Percentiles rank a stretch among this genome's conserved stretches.
phyloP scores from a whole-genome alignment of 176 grass and related monocot species.

The Lolium perenne region DNA sequence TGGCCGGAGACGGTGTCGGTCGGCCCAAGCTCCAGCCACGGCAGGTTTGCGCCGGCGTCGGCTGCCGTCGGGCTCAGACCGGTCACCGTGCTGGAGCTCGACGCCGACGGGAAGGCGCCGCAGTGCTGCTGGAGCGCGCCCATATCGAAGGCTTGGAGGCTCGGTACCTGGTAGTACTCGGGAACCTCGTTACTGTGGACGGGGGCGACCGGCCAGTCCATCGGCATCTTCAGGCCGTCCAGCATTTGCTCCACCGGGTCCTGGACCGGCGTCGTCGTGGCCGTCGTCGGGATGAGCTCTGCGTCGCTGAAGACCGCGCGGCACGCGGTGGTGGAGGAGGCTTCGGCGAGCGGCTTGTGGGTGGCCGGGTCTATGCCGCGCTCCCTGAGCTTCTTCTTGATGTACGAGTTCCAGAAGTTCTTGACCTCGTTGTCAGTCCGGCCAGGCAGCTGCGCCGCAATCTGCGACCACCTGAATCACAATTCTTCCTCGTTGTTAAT shows the following conservation, averaged over 20 bases:
- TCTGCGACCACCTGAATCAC: constrained; percentile 73
- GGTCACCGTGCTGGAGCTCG: constrained; percentile 53
- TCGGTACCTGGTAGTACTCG: constrained; percentile 32
- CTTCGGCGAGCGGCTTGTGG: constrained; percentile 56
- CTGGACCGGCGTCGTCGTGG: not conserved
- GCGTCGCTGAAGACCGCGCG: constrained; percentile 39
- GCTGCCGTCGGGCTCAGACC: constrained; percentile 11
- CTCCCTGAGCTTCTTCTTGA: constrained; percentile 76
- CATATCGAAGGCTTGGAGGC: constrained; percentile 43
- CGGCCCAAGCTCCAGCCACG: constrained; percentile 46
- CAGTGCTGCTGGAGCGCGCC: constrained; percentile 45
- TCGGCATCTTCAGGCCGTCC: constrained; percentile 31
- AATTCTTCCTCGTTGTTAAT: not conserved
- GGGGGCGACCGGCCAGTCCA: constrained; percentile 21
- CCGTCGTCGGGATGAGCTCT: constrained; percentile 35
- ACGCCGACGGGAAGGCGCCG: constrained; percentile 31
- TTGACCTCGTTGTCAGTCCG: constrained; percentile 98
- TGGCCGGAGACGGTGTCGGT: constrained; percentile 27
- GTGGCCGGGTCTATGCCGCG: constrained; percentile 78
- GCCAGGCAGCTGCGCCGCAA: constrained; percentile 82
- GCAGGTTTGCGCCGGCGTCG: constrained; percentile 16
- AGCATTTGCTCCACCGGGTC: constrained; percentile 6
- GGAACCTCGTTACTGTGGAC: not conserved
- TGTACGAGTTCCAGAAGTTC: constrained; percentile 97
- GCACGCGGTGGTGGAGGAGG: not conserved